Conservation (phyloP, 2,329 filamentous ascomycete genomes). For the Lachnellula suecica region DNA sequence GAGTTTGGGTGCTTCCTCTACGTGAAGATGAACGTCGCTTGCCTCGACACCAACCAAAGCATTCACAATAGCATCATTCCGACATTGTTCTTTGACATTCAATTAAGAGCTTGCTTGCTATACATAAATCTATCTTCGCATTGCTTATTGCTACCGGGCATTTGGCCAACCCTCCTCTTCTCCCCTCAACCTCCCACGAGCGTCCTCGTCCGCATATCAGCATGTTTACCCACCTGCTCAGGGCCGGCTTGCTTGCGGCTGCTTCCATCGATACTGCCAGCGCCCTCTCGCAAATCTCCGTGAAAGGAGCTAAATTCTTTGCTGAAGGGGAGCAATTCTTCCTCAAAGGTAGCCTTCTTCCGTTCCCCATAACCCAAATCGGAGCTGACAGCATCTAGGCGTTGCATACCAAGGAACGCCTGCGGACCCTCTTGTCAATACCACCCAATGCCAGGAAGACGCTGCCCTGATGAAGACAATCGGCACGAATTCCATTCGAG, state of each 20-base stretch:
- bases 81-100: no score
- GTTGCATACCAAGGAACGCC: constrained; percentile 66
- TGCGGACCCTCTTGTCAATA: constrained; percentile 76
- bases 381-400: constrained; percentile 49
- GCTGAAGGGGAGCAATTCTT: constrained; percentile 29
- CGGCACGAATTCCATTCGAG: constrained; percentile 79
- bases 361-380: no score
- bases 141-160: no score
- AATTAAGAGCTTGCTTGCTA: no score
- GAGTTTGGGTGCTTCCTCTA: no score
- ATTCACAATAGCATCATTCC: no score
- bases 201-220: background rate
- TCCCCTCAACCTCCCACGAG: background rate
- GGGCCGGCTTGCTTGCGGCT: constrained; percentile 11
- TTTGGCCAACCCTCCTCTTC: no score
- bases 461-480: constrained; percentile 74
- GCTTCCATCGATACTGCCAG: constrained; percentile 5
- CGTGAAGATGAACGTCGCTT: no score
- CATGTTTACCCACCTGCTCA: constrained; percentile 17
- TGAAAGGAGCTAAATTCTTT: constrained; percentile 31
- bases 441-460: constrained; percentile 74
- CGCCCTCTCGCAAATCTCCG: constrained; percentile 26
- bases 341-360: constrained; percentile 46
- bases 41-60: no score
- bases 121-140: no score